phyloP scores from a whole-genome alignment of 345 rosid genomes.

The Limnanthes douglasii region DNA sequence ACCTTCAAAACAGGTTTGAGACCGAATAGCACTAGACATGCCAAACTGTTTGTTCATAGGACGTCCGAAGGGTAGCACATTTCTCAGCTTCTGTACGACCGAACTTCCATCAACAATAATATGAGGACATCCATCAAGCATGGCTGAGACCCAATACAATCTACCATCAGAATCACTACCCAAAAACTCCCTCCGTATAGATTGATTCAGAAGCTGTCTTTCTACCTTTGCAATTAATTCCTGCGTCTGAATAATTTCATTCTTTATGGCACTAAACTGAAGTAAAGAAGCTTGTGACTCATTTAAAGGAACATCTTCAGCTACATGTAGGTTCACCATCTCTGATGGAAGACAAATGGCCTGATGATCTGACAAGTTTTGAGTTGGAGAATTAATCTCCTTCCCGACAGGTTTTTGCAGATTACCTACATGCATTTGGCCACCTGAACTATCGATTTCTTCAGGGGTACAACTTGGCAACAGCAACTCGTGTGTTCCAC shows the following conservation, averaged over 20 bases:
- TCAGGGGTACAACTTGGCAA: slow-evolving; percentile 19
- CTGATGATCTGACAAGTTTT: slow-evolving; percentile 12
- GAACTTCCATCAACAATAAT: slow-evolving; percentile 70
- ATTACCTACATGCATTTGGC: slow-evolving; percentile 20
- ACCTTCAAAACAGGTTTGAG: slow-evolving; percentile 16
- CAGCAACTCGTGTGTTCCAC: slow-evolving; percentile 14
- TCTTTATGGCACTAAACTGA: slow-evolving; percentile 41
- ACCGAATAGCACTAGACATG: slow-evolving; percentile 4
- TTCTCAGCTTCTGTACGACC: slow-evolving; percentile 22
- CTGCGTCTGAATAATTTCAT: slow-evolving; percentile 40
- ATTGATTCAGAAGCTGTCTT: slow-evolving; percentile 42
- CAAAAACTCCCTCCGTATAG: slow-evolving; percentile 66
- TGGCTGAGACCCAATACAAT: slow-evolving; percentile 67
- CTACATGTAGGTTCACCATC: slow-evolving; percentile 9
- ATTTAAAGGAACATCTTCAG: slow-evolving; percentile 20
- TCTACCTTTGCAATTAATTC: slow-evolving; percentile 40
- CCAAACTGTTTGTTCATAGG: background rate
- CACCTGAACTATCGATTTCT: slow-evolving; percentile 15
- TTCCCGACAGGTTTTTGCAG: slow-evolving; percentile 16
- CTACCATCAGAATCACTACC: slow-evolving; percentile 79
- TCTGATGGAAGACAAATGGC: slow-evolving; percentile 15
- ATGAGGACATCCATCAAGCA: slow-evolving; percentile 29
- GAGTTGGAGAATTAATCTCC: slow-evolving; percentile 7
- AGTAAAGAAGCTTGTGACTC: slow-evolving; percentile 37
- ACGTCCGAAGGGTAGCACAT: slow-evolving; percentile 5